A percentile compares a stretch with the other conserved stretches of the same genome.
These are phyloP conservation scores for Candida saitoana DNA, from an alignment of 805 yeast genomes.

Conservation along the genomic window DNA sequence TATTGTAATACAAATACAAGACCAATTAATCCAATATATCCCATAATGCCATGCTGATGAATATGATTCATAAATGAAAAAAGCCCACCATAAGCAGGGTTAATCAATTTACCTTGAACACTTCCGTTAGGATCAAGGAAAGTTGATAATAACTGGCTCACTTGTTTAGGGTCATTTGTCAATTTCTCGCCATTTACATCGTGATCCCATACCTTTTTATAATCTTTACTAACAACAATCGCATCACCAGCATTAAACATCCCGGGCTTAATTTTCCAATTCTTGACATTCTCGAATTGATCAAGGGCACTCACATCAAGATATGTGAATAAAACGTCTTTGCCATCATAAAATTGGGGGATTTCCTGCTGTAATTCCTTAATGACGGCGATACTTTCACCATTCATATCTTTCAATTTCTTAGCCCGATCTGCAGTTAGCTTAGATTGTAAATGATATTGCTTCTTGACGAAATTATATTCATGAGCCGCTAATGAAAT, in stretches of 20 bases:
- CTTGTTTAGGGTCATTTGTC: conserved; percentile 26
- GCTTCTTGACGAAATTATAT: conserved; percentile 42
- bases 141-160: conserved; percentile 34
- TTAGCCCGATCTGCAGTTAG: conserved; percentile 43
- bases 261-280: conserved; percentile 37
- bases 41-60: conserved; percentile 43
- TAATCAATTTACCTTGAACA: conserved; percentile 28
- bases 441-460: conserved; percentile 26
- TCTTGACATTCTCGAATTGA: conserved; percentile 21
- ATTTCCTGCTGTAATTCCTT: conserved; percentile 47
- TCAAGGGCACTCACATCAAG: conserved; percentile 44
- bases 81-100: conserved; percentile 39
- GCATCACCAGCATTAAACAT: conserved; percentile 50
- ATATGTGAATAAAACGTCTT: conserved; percentile 44
- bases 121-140: conserved; percentile 30
- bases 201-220: conserved; percentile 29
- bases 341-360: conserved; percentile 43
- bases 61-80: conserved; percentile 41
- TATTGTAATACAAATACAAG: conserved; percentile 9
- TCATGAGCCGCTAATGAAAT: conserved; percentile 47
- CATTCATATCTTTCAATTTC: conserved; percentile 36
- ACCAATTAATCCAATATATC: conserved; percentile 28
- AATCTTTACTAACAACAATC: conserved; percentile 47
- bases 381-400: conserved; percentile 41
- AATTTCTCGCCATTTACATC: conserved; percentile 35